These are phyloP conservation scores for Dinochytrium kinnereticum DNA, from an alignment of 371 early-diverging fungal species.

Conservation along the genomic window DNA sequence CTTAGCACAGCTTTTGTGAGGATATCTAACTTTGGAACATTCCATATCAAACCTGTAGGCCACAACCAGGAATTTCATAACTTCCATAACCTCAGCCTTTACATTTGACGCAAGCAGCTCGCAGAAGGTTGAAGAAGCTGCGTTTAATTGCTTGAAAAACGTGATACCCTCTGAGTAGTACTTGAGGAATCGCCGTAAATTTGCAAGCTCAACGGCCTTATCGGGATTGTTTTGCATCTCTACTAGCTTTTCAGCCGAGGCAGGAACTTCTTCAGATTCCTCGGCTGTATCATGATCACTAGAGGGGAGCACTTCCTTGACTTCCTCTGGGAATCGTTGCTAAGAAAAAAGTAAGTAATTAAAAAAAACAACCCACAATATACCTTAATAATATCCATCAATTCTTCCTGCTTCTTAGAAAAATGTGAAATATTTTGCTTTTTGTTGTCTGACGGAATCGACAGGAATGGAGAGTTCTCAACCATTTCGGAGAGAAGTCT, in stretches of 20 bases:
- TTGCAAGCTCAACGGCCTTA: conserved; percentile 33
- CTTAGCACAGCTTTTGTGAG: not conserved
- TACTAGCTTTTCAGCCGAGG: not conserved
- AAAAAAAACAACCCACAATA: not conserved
- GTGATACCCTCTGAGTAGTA: conserved; percentile 87
- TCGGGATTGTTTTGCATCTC: not conserved
- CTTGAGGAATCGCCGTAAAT: conserved; percentile 45
- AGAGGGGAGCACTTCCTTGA: not conserved
- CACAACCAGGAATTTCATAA: conserved; percentile 91
- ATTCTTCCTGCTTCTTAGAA: conserved; percentile 18
- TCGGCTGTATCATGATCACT: not conserved
- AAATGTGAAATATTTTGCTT: conserved; percentile 68
- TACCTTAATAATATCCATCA: not conserved
- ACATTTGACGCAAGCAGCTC: conserved; percentile 86
- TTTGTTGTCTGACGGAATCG: conserved; percentile 77
- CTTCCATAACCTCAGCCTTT: conserved; percentile 91
- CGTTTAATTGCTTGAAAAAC: conserved; percentile 79
- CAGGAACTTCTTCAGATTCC: conserved; percentile 16
- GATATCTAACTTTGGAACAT: conserved; percentile 62
- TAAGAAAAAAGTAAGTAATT: not conserved
- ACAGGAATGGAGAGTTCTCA: conserved; percentile 84
- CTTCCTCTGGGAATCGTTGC: conserved; percentile 30
- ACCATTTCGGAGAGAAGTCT: conserved; percentile 78
- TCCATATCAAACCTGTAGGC: conserved; percentile 84
- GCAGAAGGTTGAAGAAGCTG: conserved; percentile 72